Conservation (phyloP, 768 basidiomycete species). For the Boletus bicolor region DNA sequence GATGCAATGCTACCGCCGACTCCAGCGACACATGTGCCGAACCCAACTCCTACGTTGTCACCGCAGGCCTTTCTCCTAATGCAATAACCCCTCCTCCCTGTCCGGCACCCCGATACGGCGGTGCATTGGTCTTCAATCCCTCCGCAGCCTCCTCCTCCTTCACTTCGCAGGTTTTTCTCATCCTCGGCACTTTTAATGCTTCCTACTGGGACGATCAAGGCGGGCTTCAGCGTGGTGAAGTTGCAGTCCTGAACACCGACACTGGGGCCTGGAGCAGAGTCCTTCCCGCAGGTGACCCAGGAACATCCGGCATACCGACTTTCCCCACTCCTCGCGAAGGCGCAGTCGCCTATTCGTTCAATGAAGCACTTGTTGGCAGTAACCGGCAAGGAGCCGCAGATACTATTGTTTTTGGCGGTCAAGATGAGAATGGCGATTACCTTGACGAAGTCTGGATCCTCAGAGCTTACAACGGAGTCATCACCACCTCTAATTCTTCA, state of each 20-base stretch:
- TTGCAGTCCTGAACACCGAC: constrained; percentile 61
- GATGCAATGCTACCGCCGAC: constrained; percentile 49
- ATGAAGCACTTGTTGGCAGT: constrained; percentile 53
- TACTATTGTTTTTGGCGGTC: constrained; percentile 76
- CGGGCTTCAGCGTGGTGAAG: constrained; percentile 64
- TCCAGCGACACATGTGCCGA: constrained; percentile 52
- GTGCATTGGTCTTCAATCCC: constrained; percentile 57
- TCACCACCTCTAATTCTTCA: constrained; percentile 49
- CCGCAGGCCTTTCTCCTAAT: constrained; percentile 21
- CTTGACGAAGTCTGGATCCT: constrained; percentile 78
- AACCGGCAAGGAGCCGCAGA: constrained; percentile 52
- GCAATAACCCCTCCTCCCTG: constrained; percentile 47
- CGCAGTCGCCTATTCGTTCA: constrained; percentile 58
- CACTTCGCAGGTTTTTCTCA: constrained; percentile 59
- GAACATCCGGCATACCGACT: constrained; percentile 36
- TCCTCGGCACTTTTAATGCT: constrained; percentile 65
- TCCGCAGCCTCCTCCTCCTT: constrained; percentile 48
- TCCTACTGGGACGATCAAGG: constrained; percentile 65
- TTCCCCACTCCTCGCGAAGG: constrained; percentile 73
- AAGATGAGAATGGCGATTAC: constrained; percentile 61
- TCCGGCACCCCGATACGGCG: constrained; percentile 62
- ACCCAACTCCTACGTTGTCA: constrained; percentile 54
- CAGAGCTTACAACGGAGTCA: constrained; percentile 61
- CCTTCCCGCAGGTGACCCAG: constrained; percentile 73
- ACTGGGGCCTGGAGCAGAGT: constrained; percentile 69